Evolutionary conservation across 805 yeast species (phyloP).

Genomic region (Spathaspora passalidarum): DNA sequence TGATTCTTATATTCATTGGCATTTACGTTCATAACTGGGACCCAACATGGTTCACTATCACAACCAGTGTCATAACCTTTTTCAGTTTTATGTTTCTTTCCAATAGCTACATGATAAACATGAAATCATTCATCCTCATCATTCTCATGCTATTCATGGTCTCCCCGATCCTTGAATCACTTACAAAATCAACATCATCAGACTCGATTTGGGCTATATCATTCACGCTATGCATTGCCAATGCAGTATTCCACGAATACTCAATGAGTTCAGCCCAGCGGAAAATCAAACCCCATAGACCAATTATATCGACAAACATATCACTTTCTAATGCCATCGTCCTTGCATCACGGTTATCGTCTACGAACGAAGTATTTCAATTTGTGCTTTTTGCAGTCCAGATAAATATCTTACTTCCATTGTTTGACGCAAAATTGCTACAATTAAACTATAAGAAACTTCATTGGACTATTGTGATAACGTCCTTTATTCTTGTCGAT

Average conservation of each 20-base stretch:
- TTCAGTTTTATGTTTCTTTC: conserved; percentile 26
- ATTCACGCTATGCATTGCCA: conserved; percentile 70
- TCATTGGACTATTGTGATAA: conserved; percentile 11
- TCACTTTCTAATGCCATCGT: conserved; percentile 85
- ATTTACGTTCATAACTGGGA: conserved; percentile 51
- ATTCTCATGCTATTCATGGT: conserved; percentile 69
- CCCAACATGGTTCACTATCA: conserved; percentile 40
- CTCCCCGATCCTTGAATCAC: conserved; percentile 86
- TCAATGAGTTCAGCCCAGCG: conserved; percentile 43
- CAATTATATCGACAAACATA: conserved; percentile 74
- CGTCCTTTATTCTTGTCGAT: conserved; percentile 16
- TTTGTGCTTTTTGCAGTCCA: conserved; percentile 75
- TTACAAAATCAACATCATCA: conserved; percentile 84
- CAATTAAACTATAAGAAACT: conserved; percentile 25
- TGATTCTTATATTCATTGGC: conserved; percentile 67
- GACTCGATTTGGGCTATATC: conserved; percentile 95
- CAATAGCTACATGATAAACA: conserved; percentile 16
- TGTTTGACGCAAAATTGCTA: conserved; percentile 61
- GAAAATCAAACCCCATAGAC: conserved; percentile 28
- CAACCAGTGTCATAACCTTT: conserved; percentile 23
- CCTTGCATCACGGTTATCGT: conserved; percentile 77
- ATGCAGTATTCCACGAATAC: conserved; percentile 67
- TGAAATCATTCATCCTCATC: conserved; percentile 69
- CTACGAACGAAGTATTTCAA: conserved; percentile 77
- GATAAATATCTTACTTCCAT: conserved; percentile 68